Conservation (phyloP, 2,329 filamentous ascomycete species). For the Colletotrichum nymphaeae region DNA sequence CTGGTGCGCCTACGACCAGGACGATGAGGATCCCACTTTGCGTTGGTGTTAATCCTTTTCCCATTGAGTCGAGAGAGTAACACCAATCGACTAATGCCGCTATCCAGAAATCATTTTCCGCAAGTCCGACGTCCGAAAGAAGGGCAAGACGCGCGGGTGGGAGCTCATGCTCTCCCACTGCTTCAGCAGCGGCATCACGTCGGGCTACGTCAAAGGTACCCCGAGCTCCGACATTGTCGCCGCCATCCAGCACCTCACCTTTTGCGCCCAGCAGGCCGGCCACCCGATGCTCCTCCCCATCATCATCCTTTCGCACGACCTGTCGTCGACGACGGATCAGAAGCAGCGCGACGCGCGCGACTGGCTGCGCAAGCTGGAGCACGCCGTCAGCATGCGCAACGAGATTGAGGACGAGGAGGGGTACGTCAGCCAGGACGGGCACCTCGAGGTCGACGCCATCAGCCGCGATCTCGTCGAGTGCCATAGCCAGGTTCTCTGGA, state of each 20-base stretch:
- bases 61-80: not conserved
- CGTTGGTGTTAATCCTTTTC: conserved; percentile 52
- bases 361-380: conserved; percentile 70
- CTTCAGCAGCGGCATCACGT: conserved; percentile 65
- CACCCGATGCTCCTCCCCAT: conserved; percentile 70
- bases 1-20: conserved; percentile 68
- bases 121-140: conserved; percentile 75
- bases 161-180: conserved; percentile 72
- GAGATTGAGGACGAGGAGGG: conserved; percentile 68
- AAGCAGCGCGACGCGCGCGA: conserved; percentile 73
- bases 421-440: conserved; percentile 61
- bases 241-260: conserved; percentile 61
- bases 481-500: conserved; percentile 71
- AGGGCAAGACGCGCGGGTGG: conserved; percentile 72
- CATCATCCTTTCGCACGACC: conserved; percentile 69
- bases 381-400: conserved; percentile 70
- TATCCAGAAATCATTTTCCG: conserved; percentile 68
- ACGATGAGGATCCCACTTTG: conserved; percentile 67
- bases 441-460: conserved; percentile 68
- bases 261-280: conserved; percentile 60
- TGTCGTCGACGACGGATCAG: conserved; percentile 66
- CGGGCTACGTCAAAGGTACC: conserved; percentile 72
- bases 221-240: conserved; percentile 64
- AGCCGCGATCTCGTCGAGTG: conserved; percentile 73
- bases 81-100: conserved; percentile 6